These are phyloP conservation scores for Stipa capillata DNA, from an alignment of 176 grass and related monocot genomes.

Conservation along the genomic window DNA sequence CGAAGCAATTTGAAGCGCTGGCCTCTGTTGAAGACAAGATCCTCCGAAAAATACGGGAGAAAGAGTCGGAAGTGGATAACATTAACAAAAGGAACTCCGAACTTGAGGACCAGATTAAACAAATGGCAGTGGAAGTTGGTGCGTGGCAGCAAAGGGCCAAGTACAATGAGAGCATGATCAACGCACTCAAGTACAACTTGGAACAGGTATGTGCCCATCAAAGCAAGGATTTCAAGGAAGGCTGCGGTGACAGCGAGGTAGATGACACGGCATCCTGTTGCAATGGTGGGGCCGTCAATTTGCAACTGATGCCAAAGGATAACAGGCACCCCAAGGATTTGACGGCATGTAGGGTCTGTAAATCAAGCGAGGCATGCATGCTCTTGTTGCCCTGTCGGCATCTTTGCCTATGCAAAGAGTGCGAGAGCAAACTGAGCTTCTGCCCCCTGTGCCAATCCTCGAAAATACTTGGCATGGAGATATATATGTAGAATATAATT, in stretches of 20 bases:
- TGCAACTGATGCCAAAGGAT: constrained; percentile 60
- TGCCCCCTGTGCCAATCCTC: constrained; percentile 88
- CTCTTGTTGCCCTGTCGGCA: constrained; percentile 92
- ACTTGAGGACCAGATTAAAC: constrained; percentile 92
- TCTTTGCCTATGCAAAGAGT: constrained; percentile 96
- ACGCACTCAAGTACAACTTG: constrained; percentile 85
- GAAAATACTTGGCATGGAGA: constrained; percentile 99
- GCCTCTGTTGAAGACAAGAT: constrained; percentile 91
- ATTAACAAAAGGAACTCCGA: constrained; percentile 86
- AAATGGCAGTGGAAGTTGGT: constrained; percentile 72
- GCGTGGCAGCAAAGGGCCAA: constrained; percentile 95
- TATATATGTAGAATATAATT: constrained; percentile 71
- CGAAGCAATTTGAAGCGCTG: constrained; percentile 82
- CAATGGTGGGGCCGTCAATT: constrained; percentile 50
- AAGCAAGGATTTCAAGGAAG: constrained; percentile 90
- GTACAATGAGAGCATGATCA: constrained; percentile 98
- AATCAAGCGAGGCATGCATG: constrained; percentile 82
- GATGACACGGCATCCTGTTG: constrained; percentile 92
- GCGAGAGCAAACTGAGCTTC: constrained; percentile 88
- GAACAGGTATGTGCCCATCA: constrained; percentile 91
- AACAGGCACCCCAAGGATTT: constrained; percentile 49
- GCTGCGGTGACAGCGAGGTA: constrained; percentile 95
- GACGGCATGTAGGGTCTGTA: constrained; percentile 72
- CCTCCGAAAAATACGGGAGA: constrained; percentile 73
- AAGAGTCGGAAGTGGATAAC: constrained; percentile 74